Evolutionary conservation across 1,284 basidiomycete species (phyloP).

Genomic region (Cryptococcus maquisensis): DNA sequence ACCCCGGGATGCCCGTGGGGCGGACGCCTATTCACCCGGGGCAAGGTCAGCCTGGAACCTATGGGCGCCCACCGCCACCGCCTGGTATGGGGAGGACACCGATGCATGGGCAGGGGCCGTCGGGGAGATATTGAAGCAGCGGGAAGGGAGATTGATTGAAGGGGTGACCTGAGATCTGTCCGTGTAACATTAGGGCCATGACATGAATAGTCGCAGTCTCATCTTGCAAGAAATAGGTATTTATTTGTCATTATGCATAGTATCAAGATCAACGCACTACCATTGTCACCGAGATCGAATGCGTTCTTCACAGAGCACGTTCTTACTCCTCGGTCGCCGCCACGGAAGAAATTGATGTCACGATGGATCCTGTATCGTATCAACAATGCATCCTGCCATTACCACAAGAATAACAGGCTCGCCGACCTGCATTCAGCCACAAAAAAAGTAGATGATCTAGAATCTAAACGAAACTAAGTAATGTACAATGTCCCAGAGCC

Average conservation of each 20-base stretch:
- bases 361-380: not conserved
- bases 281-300: too few relatives aligned
- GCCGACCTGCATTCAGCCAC: not conserved
- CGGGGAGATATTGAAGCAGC: constrained; percentile 10
- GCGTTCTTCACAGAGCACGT: too few relatives aligned
- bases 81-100: not conserved
- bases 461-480: too few relatives aligned
- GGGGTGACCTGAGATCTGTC: not conserved
- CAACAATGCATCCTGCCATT: constrained; percentile 1
- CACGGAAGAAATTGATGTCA: too few relatives aligned
- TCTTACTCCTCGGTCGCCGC: too few relatives aligned
- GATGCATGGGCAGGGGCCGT: constrained; percentile 15
- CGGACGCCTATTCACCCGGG: not conserved
- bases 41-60: too few relatives aligned
- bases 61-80: too few relatives aligned
- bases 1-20: not conserved
- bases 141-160: not conserved
- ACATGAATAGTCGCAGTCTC: not conserved
- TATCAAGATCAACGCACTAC: not conserved
- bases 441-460: not conserved
- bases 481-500: too few relatives aligned
- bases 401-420: not conserved
- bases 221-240: not conserved
- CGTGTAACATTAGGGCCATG: constrained; percentile 3
- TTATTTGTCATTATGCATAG: constrained; percentile 2